Conservation (phyloP, 495 filamentous ascomycete species). For the Penicillium steckii region DNA sequence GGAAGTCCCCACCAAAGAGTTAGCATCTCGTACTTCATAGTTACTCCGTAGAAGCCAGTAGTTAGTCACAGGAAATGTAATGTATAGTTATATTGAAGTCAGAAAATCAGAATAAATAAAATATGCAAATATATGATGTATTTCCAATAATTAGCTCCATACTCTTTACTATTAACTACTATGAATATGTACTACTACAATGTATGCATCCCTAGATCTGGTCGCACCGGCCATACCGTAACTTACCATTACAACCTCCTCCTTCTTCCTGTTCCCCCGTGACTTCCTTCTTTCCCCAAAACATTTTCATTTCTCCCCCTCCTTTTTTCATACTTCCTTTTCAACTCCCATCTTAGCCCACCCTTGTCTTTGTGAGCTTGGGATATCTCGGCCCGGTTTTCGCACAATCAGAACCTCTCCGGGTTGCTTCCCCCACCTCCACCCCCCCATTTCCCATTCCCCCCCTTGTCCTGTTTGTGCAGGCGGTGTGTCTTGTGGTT, state of each 20-base stretch:
- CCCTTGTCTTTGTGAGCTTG: too few relatives aligned
- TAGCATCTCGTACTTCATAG: too few relatives aligned
- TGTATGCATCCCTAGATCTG: not conserved
- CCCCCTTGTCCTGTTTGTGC: conserved; percentile 28
- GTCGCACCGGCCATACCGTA: conserved; percentile 23
- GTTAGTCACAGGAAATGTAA: too few relatives aligned
- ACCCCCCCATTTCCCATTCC: conserved; percentile 7
- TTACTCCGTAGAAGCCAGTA: too few relatives aligned
- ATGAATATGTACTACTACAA: not conserved
- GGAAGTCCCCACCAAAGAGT: not conserved
- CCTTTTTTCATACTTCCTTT: conserved; percentile 4
- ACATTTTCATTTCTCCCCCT: conserved; percentile 10
- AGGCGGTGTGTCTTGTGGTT: conserved; percentile 42
- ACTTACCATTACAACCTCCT: conserved; percentile 5
- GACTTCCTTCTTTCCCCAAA: conserved; percentile 22
- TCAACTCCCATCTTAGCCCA: conserved; percentile 2
- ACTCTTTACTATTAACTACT: not conserved
- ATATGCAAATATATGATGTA: too few relatives aligned
- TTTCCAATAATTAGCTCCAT: too few relatives aligned
- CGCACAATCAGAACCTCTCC: too few relatives aligned
- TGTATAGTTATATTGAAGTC: too few relatives aligned
- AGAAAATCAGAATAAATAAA: too few relatives aligned
- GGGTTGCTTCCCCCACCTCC: not conserved
- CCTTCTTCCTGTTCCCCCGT: conserved; percentile 9
- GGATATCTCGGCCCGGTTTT: too few relatives aligned